These are phyloP conservation scores for Kitagawia praeruptora DNA, from an alignment of 129 eudicot species.

Conservation along the genomic window DNA sequence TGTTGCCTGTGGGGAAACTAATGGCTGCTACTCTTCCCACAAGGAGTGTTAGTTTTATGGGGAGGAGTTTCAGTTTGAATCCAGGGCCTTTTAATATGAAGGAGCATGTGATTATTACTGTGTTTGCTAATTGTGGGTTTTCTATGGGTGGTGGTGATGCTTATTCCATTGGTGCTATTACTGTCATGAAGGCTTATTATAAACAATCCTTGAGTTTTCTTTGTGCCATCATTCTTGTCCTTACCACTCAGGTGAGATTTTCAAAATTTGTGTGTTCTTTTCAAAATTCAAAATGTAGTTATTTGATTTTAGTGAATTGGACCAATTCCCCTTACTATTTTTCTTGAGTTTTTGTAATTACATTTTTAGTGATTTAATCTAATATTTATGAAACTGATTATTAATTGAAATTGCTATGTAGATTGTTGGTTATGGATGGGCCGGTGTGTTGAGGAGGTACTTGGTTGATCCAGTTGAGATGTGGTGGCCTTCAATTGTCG, in stretches of 20 bases:
- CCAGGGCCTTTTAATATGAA: conserved; percentile 95
- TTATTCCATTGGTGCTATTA: conserved; percentile 79
- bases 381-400: not conserved
- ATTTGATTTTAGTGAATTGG: not conserved
- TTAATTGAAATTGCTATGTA: not conserved
- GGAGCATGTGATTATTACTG: conserved; percentile 86
- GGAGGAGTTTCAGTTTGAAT: conserved; percentile 54
- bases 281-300: not conserved
- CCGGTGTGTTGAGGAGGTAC: conserved; percentile 32
- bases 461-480: conserved; percentile 38
- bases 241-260: conserved; percentile 66
- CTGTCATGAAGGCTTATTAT: conserved; percentile 93
- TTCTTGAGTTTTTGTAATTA: not conserved
- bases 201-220: conserved; percentile 55
- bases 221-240: conserved; percentile 56
- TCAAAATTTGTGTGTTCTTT: not conserved
- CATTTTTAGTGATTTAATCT: not conserved
- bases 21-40: conserved; percentile 77
- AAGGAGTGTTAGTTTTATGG: conserved; percentile 31
- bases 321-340: no score
- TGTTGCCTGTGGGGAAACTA: conserved; percentile 68
- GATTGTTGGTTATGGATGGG: conserved; percentile 39
- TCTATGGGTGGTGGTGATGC: conserved; percentile 89
- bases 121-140: conserved; percentile 78
- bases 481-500: conserved; percentile 49